A percentile compares a stretch with the other conserved stretches of the same genome.
Evolutionary conservation across 2,329 filamentous ascomycete genomes (phyloP).

Genomic region (Paraphoma sp.): DNA sequence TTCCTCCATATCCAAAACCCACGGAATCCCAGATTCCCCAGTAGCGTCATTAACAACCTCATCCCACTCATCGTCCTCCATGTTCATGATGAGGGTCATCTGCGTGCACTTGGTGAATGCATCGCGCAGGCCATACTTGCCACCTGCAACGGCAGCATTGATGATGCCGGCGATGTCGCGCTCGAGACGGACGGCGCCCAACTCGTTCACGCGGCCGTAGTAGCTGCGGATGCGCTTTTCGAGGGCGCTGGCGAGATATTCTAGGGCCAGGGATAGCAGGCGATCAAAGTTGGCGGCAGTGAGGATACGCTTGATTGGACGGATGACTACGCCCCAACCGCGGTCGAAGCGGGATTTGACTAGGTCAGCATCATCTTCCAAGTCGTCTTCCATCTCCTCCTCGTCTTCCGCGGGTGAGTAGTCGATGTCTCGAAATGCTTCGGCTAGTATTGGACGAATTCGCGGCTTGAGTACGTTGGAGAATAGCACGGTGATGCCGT

Average conservation of each 20-base stretch:
- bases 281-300: constrained; percentile 77
- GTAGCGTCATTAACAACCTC: constrained; percentile 64
- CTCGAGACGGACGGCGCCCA: constrained; percentile 83
- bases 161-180: constrained; percentile 82
- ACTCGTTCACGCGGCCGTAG: constrained; percentile 77
- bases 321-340: constrained; percentile 85
- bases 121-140: constrained; percentile 79
- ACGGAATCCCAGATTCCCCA: constrained; percentile 67
- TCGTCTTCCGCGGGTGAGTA: constrained; percentile 71
- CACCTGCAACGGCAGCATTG: constrained; percentile 66
- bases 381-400: constrained; percentile 48
- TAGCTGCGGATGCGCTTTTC: constrained; percentile 89
- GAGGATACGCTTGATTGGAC: constrained; percentile 83
- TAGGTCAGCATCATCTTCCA: constrained; percentile 63
- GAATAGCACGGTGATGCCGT: constrained; percentile 86
- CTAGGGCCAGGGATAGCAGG: constrained; percentile 76
- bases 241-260: constrained; percentile 76
- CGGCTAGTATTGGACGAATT: constrained; percentile 81
- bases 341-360: constrained; percentile 82
- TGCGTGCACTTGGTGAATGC: constrained; percentile 78
- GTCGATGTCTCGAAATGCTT: constrained; percentile 90
- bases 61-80: constrained; percentile 97
- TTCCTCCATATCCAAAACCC: constrained; percentile 77
- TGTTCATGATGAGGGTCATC: constrained; percentile 85
- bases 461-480: constrained; percentile 85